Percentiles rank a stretch among this genome's conserved stretches.
Conservation (phyloP, 768 basidiomycete species). For the Phanerodontia chrysosporium region DNA sequence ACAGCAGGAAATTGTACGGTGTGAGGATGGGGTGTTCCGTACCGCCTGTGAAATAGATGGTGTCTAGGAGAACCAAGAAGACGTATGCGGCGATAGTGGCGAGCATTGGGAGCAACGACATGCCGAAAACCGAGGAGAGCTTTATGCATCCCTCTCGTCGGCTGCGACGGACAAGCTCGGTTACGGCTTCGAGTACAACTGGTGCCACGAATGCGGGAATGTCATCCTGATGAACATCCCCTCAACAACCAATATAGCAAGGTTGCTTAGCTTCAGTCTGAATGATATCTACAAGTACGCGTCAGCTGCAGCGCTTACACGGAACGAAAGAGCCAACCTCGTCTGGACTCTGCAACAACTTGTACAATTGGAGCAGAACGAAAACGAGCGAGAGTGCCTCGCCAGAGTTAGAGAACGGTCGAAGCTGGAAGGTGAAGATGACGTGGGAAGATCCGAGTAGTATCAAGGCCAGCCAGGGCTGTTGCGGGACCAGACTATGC, state of each 20-base stretch:
- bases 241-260: conserved; percentile 21
- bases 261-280: not conserved
- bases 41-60: conserved; percentile 29
- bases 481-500: conserved; percentile 18
- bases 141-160: not conserved
- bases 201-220: conserved; percentile 32
- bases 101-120: not conserved
- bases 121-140: not conserved
- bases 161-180: not conserved
- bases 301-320: not conserved
- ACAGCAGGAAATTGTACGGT: conserved; percentile 35
- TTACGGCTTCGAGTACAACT: conserved; percentile 24
- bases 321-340: not conserved
- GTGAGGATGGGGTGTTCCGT: conserved; percentile 24
- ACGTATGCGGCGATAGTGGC: conserved; percentile 10
- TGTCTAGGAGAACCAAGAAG: conserved; percentile 26
- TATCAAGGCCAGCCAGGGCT: conserved; percentile 21
- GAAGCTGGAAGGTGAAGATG: conserved; percentile 32
- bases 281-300: not conserved
- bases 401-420: conserved; percentile 37
- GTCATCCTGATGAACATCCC: conserved; percentile 35
- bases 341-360: conserved; percentile 7
- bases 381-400: conserved; percentile 30
- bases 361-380: conserved; percentile 9
- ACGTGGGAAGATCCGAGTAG: conserved; percentile 35